A percentile compares a stretch with the other conserved stretches of the same genome.
These are phyloP conservation scores for Ephemerocybe angulata DNA, from an alignment of 768 basidiomycete genomes.

Conservation along the genomic window DNA sequence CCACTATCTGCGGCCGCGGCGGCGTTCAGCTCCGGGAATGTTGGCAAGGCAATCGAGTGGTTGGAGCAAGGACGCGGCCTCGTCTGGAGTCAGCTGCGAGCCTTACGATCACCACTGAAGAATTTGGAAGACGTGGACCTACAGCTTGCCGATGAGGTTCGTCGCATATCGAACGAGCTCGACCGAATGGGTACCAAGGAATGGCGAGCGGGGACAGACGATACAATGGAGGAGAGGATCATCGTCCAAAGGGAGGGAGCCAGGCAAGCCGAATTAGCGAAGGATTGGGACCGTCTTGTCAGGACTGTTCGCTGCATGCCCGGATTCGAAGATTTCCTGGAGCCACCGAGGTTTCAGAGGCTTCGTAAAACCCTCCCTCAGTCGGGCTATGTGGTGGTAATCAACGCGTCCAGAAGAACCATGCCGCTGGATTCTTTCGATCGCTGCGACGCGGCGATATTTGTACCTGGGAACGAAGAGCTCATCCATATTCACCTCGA, in stretches of 20 bases:
- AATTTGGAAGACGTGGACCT: too few species aligned
- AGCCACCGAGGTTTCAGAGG: neutral
- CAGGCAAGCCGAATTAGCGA: neutral
- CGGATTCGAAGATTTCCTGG: conserved; percentile 4
- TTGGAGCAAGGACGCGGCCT: neutral
- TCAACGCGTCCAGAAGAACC: conserved; percentile 4
- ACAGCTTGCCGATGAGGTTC: too few species aligned
- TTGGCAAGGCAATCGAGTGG: neutral
- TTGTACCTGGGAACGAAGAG: neutral
- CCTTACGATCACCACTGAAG: neutral
- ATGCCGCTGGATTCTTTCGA: too few species aligned
- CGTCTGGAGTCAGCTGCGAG: neutral
- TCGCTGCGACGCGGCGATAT: conserved; percentile 13
- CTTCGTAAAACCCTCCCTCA: neutral
- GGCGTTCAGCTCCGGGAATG: neutral
- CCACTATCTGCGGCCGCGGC: conserved; percentile 8
- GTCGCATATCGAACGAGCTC: too few species aligned
- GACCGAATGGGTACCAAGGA: too few species aligned
- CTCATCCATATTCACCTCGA: conserved; percentile 6
- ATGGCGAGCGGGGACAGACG: too few species aligned
- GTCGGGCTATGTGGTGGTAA: conserved; percentile 9
- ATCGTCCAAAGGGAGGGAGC: neutral
- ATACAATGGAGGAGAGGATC: too few species aligned
- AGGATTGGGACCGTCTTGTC: conserved; percentile 2
- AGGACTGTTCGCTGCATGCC: neutral